A percentile compares a stretch with the other conserved stretches of the same genome.
Evolutionary conservation across 2,329 filamentous ascomycete genomes (phyloP).

Genomic region (Phialophora tarda): DNA sequence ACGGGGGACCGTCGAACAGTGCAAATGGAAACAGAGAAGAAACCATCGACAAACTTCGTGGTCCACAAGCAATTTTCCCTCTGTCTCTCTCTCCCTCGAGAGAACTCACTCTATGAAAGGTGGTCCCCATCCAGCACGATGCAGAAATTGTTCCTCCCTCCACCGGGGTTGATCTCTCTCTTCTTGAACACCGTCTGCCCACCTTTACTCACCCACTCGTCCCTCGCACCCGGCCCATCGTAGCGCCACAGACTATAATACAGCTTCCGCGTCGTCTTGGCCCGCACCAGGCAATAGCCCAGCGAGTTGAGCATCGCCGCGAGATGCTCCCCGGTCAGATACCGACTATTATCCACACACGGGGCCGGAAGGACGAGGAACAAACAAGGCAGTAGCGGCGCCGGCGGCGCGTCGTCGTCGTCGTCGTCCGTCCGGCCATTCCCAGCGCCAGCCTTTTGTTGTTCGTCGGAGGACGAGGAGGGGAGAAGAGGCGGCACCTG

Average conservation of each 20-base stretch:
- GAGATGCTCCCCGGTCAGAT: slow-evolving; percentile 75
- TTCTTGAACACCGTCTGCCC: slow-evolving; percentile 64
- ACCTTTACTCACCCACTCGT: slow-evolving; percentile 27
- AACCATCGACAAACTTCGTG: neutral
- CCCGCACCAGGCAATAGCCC: slow-evolving; percentile 70
- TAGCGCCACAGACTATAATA: slow-evolving; percentile 85
- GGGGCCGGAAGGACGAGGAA: slow-evolving; percentile 90
- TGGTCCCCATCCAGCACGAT: slow-evolving; percentile 63
- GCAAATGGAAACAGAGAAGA: slow-evolving; percentile 18
- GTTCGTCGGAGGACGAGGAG: too few species aligned
- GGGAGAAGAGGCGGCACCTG: neutral
- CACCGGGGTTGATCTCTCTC: slow-evolving; percentile 75
- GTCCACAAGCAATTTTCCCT: neutral
- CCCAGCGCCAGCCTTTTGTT: too few species aligned
- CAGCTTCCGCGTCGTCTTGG: slow-evolving; percentile 80
- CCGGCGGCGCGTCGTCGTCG: too few species aligned
- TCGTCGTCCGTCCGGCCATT: too few species aligned
- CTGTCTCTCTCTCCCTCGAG: neutral
- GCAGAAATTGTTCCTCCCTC: slow-evolving; percentile 86
- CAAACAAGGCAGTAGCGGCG: slow-evolving; percentile 65
- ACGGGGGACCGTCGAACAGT: neutral
- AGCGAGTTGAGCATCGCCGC: slow-evolving; percentile 75
- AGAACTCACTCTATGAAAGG: neutral
- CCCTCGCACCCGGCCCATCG: slow-evolving; percentile 41
- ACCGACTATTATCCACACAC: slow-evolving; percentile 88